phyloP scores from a whole-genome alignment of 2,329 filamentous ascomycete species.

The Colletotrichum shisoi region DNA sequence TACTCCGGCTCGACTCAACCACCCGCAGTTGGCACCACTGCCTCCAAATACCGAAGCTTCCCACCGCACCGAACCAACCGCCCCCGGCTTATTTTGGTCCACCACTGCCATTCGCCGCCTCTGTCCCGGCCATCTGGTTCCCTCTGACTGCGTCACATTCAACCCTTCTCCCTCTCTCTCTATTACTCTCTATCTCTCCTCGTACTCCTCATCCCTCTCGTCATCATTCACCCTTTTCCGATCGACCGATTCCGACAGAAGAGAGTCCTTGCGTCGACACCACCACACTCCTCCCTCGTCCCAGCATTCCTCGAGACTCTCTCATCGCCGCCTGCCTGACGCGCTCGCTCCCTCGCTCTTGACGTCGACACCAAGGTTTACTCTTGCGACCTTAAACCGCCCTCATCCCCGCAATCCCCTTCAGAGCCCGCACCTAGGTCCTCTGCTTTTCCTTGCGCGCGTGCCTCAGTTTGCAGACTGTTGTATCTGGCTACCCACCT shows the following conservation, averaged over 20 bases:
- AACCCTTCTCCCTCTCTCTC: background rate
- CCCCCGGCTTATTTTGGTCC: conserved; percentile 34
- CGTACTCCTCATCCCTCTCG: conserved; percentile 21
- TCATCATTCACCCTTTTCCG: background rate
- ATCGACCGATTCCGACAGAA: conserved; percentile 17
- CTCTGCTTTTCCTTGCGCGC: conserved; percentile 13
- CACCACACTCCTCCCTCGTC: conserved; percentile 26
- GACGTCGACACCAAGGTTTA: background rate
- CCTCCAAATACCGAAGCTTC: conserved; percentile 28
- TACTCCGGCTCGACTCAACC: conserved; percentile 1
- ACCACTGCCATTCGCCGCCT: conserved; percentile 29
- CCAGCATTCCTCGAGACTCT: conserved; percentile 23
- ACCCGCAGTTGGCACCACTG: conserved; percentile 24
- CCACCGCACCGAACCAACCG: conserved; percentile 3
- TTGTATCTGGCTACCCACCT: background rate
- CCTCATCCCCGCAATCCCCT: conserved; percentile 27
- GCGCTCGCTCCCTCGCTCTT: conserved; percentile 17
- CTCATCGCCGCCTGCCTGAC: conserved; percentile 17
- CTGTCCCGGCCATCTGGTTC: conserved; percentile 37
- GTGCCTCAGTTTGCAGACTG: conserved; percentile 14
- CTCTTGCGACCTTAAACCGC: conserved; percentile 18
- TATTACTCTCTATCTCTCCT: background rate
- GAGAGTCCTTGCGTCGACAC: conserved; percentile 12
- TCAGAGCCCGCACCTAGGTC: conserved; percentile 13
- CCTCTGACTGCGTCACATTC: conserved; percentile 33